Conservation (phyloP, 1,284 basidiomycete species). For the Ustilago curta region DNA sequence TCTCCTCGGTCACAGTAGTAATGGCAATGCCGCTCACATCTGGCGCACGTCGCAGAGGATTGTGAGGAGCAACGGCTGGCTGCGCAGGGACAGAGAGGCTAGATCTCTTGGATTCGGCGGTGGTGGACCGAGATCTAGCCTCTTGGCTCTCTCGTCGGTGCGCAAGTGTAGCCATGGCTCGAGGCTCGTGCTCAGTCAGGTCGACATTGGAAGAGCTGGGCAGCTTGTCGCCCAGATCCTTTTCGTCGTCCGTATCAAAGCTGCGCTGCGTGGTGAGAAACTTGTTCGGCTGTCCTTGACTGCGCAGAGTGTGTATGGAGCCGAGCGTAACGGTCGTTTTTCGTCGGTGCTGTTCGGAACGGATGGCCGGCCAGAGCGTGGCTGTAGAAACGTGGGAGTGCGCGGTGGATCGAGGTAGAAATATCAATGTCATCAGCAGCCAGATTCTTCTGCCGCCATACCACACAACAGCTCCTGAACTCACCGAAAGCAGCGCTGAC, state of each 20-base stretch:
- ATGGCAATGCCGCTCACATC: slow-evolving; percentile 30
- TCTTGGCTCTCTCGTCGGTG: slow-evolving; percentile 14
- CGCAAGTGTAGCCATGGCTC: slow-evolving; percentile 11
- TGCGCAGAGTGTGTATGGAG: slow-evolving; percentile 21
- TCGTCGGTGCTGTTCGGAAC: slow-evolving; percentile 20
- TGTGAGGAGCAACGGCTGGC: slow-evolving; percentile 12
- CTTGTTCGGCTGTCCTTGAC: slow-evolving; percentile 24
- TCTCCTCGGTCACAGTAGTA: slow-evolving; percentile 30
- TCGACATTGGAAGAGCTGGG: slow-evolving; percentile 12
- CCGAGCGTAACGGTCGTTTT: neutral
- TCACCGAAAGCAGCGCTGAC: slow-evolving; percentile 29
- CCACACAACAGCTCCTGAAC: neutral
- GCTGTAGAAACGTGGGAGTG: neutral
- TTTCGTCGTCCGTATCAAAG: slow-evolving; percentile 35
- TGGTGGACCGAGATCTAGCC: slow-evolving; percentile 3
- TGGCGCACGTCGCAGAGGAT: slow-evolving; percentile 23
- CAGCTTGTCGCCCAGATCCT: slow-evolving; percentile 14
- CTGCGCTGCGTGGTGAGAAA: slow-evolving; percentile 30
- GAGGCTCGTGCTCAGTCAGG: slow-evolving; percentile 19
- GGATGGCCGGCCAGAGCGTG: slow-evolving; percentile 36
- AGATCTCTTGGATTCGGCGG: slow-evolving; percentile 3
- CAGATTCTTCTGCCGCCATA: neutral
- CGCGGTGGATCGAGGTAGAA: neutral
- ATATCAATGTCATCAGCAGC: neutral
- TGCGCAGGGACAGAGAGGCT: neutral